Conservation (phyloP, 1,284 basidiomycete species). For the Tetrapyrgos nigripes region DNA sequence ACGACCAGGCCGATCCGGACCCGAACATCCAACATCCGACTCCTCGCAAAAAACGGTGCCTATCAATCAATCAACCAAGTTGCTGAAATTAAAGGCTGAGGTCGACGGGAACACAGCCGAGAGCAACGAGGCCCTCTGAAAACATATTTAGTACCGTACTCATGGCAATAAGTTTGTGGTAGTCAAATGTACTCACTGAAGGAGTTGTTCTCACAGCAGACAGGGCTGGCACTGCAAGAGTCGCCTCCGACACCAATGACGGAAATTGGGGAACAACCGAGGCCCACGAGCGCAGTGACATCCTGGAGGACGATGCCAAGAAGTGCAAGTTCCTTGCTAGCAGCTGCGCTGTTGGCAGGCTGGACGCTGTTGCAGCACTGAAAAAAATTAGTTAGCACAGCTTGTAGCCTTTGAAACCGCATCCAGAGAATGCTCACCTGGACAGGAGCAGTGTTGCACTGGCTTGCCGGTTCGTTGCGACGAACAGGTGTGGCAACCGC, state of each 20-base stretch:
- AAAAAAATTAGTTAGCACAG: too few relatives aligned
- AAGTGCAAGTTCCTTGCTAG: conserved; percentile 20
- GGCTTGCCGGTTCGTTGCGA: conserved; percentile 1
- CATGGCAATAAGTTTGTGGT: too few relatives aligned
- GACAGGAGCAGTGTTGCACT: conserved; percentile 1
- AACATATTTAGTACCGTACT: too few relatives aligned
- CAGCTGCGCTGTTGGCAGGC: conserved; percentile 4
- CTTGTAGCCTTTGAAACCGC: too few relatives aligned
- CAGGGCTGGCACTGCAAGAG: conserved; percentile 19
- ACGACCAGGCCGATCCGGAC: too few relatives aligned
- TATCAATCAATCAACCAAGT: too few relatives aligned
- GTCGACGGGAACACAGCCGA: background rate
- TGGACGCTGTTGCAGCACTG: conserved; percentile 31
- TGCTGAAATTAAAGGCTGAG: background rate
- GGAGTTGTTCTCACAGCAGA: conserved; percentile 7
- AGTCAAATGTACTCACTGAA: background rate
- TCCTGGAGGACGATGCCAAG: conserved; percentile 23
- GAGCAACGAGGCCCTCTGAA: too few relatives aligned
- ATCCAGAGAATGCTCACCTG: background rate
- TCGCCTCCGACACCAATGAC: too few relatives aligned
- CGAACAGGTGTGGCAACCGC: conserved; percentile 12
- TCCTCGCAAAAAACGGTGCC: too few relatives aligned
- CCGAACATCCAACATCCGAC: too few relatives aligned
- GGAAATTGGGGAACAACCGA: conserved; percentile 26
- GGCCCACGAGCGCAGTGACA: conserved; percentile 20